Evolutionary conservation across 176 grass and related monocot genomes (phyloP), one percentile per base, ranked within the genome.

Genomic region (Triticum aestivum): DNA sequence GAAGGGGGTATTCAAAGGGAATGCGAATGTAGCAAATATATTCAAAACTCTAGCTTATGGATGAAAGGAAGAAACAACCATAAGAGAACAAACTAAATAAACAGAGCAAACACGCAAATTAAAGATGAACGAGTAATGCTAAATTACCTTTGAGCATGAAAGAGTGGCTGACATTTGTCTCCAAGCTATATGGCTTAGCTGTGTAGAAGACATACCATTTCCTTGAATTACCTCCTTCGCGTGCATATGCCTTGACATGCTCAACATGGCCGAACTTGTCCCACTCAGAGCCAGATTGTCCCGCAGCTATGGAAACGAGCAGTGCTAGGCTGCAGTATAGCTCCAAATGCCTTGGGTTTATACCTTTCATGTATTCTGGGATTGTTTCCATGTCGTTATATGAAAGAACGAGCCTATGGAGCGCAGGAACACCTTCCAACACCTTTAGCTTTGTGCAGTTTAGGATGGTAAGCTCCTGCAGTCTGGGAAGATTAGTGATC

Each of bases 381-480:
- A 67, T 13, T 67, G 65, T 17, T 10, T 72, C 21, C 38, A 39
- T 39, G 39, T 9, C 8, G 0, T 9, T 9, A 41, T 41, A 1
- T 0, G 0, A 0, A 8, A 41, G 39, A 0, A 41, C 2, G 2
- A 41, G 8, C 39, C 39, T 41, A 0, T 41, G 39, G 2, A 41
- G 8, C 9, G 38, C 38, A 9, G 38, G 38, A 8, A 39, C 38
- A 8, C 38, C 38, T 1, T 39, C 38, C 38, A 39, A 2, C 38
- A 9, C 1, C 38, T 39, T 39, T 8, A 51, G 2, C 2, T 65
- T 12, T 65, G 62, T 3, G 62, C 64, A 66, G 11, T 0, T 0
- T 0, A 2, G 0, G 23, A 27, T 33, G 4, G 4, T 13, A 72
- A 39, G 69, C 34, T 71, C 41, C 12, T 69, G 11, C 67, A 51